Percentiles rank a stretch among this genome's conserved stretches.
Evolutionary conservation across 2,329 filamentous ascomycete genomes (phyloP).

Genomic region (Trichoderma afroharzianum): DNA sequence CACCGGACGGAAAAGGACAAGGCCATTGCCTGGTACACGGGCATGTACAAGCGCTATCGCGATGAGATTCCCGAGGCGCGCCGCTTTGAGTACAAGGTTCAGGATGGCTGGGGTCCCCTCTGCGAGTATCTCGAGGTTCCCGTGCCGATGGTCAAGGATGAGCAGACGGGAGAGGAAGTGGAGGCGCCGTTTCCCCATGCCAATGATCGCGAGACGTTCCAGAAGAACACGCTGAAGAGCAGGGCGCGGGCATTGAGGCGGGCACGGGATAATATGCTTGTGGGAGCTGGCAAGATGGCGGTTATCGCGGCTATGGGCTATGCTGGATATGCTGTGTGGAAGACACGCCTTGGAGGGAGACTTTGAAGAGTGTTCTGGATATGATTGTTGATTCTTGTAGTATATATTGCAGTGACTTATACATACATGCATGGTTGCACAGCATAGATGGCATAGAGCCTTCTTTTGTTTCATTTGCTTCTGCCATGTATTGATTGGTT

Average conservation of each 20-base stretch:
- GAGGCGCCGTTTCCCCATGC: slow-evolving; percentile 33
- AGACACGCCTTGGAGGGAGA: slow-evolving; percentile 25
- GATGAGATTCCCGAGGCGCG: slow-evolving; percentile 32
- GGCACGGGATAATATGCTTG: slow-evolving; percentile 27
- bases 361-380: background rate
- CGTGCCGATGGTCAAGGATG: slow-evolving; percentile 33
- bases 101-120: slow-evolving; percentile 41
- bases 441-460: background rate
- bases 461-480: background rate
- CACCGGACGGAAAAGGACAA: slow-evolving; percentile 34
- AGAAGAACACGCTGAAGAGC: slow-evolving; percentile 14
- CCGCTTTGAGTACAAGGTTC: slow-evolving; percentile 37
- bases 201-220: slow-evolving; percentile 31
- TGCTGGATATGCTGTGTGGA: slow-evolving; percentile 31
- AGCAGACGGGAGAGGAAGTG: slow-evolving; percentile 29
- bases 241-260: slow-evolving; percentile 19
- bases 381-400: background rate
- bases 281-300: slow-evolving; percentile 24
- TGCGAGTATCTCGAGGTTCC: slow-evolving; percentile 38
- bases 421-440: background rate
- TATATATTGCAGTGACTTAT: background rate
- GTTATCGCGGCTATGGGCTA: slow-evolving; percentile 25
- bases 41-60: slow-evolving; percentile 36
- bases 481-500: background rate
- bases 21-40: slow-evolving; percentile 36